Evolutionary conservation across 129 eudicot species (phyloP).

Genomic region (Logfia minima): DNA sequence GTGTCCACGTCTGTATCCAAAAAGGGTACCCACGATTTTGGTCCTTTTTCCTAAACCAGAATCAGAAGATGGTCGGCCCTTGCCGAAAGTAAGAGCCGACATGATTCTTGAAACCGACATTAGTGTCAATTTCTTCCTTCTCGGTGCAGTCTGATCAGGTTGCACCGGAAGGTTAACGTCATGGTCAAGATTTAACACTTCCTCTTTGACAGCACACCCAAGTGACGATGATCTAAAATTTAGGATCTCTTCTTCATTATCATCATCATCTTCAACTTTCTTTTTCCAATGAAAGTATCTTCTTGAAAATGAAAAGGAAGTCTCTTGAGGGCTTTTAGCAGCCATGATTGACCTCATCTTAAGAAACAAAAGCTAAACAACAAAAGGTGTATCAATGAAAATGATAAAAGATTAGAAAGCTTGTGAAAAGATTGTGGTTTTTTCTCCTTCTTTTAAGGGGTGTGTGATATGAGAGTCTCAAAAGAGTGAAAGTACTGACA

Average conservation of each 20-base stretch:
- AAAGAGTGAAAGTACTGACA: conserved; percentile 50
- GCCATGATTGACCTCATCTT: conserved; percentile 87
- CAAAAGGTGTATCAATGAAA: conserved; percentile 30
- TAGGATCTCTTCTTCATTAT: conserved; percentile 46
- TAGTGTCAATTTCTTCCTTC: conserved; percentile 36
- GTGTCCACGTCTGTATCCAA: conserved; percentile 77
- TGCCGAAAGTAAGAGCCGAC: conserved; percentile 46
- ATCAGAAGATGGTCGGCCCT: conserved; percentile 27
- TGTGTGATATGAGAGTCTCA: conserved; percentile 21
- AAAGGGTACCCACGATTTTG: conserved; percentile 69
- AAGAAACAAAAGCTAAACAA: conserved; percentile 33
- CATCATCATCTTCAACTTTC: conserved; percentile 41
- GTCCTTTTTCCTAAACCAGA: conserved; percentile 56
- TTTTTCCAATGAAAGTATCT: conserved; percentile 73
- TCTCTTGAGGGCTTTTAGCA: conserved; percentile 64
- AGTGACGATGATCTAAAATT: conserved; percentile 48
- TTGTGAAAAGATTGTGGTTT: conserved; percentile 24
- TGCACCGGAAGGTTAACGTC: conserved; percentile 30
- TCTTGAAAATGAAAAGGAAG: conserved; percentile 84
- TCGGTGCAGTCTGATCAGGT: conserved; percentile 25
- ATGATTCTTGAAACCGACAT: conserved; percentile 55
- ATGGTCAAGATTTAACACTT: conserved; percentile 30
- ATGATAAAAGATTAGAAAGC: conserved; percentile 12
- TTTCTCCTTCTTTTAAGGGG: conserved; percentile 27
- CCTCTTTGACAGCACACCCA: conserved; percentile 20